These are phyloP conservation scores for Amaranthus hypochondriacus DNA, from an alignment of 148 eudicot genomes.

Conservation along the genomic window DNA sequence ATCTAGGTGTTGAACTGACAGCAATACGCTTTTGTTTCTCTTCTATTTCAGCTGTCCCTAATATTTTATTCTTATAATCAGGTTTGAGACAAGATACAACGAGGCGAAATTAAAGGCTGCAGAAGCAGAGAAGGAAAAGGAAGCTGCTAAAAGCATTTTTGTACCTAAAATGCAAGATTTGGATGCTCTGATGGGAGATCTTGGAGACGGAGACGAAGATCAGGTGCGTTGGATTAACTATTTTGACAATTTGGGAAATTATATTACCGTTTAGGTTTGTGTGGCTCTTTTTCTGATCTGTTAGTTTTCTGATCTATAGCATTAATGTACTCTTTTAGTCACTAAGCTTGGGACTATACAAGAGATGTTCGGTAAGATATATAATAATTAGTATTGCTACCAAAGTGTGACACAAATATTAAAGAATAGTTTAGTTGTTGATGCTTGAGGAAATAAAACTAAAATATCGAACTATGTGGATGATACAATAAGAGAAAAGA, in stretches of 20 bases:
- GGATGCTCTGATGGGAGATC: constrained; percentile 95
- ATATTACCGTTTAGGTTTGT: neutral
- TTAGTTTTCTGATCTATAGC: too few relatives aligned
- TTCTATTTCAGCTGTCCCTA: constrained; percentile 4
- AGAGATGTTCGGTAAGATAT: too few relatives aligned
- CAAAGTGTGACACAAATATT: neutral
- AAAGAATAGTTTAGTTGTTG: too few relatives aligned
- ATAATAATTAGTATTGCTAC: too few relatives aligned
- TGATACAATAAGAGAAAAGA: too few relatives aligned
- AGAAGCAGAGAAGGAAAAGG: constrained; percentile 52
- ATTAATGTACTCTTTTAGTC: too few relatives aligned
- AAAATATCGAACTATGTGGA: too few relatives aligned
- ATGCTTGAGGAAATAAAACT: too few relatives aligned
- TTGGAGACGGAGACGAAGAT: constrained; percentile 72
- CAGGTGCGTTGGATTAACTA: constrained; percentile 41
- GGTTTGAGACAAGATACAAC: constrained; percentile 65
- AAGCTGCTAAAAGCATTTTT: constrained; percentile 31
- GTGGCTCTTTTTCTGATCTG: neutral
- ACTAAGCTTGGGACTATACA: too few relatives aligned
- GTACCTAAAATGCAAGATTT: constrained; percentile 75
- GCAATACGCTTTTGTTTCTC: neutral
- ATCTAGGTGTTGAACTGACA: too few relatives aligned
- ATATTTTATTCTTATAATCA: constrained; percentile 24
- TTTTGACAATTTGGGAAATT: neutral
- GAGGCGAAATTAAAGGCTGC: constrained; percentile 53